Conservation (phyloP, 2,329 filamentous ascomycete species). For the Mycosphaerella arachidis region DNA sequence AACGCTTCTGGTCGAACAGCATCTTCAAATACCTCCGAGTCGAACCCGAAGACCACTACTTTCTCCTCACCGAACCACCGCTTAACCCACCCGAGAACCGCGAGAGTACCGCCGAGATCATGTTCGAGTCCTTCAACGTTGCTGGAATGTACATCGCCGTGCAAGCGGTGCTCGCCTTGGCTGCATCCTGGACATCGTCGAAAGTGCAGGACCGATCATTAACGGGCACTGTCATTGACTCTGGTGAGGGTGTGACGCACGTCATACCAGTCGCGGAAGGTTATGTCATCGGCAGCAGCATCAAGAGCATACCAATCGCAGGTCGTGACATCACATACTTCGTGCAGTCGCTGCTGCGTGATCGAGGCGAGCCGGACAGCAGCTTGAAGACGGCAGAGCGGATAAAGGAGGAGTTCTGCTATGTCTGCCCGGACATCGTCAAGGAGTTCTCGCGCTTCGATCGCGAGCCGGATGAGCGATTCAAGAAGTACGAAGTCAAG, state of each 20-base stretch:
- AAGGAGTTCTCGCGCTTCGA: slow-evolving; percentile 97
- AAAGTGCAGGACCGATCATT: slow-evolving; percentile 95
- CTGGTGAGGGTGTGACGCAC: slow-evolving; percentile 97
- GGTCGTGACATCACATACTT: slow-evolving; percentile 99
- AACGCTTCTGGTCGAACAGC: slow-evolving; percentile 99
- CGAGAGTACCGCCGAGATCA: slow-evolving; percentile 98
- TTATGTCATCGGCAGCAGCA: slow-evolving; percentile 97
- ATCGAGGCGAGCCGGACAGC: slow-evolving; percentile 93
- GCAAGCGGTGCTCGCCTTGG: slow-evolving; percentile 91
- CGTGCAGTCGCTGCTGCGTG: slow-evolving; percentile 90
- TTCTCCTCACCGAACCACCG: slow-evolving; percentile 95
- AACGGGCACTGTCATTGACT: slow-evolving; percentile 97
- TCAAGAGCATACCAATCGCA: slow-evolving; percentile 97
- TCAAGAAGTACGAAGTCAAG: slow-evolving; percentile 82
- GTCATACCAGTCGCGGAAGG: slow-evolving; percentile 98
- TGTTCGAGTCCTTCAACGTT: slow-evolving; percentile 99
- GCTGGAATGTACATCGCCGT: slow-evolving; percentile 98
- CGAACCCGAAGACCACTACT: slow-evolving; percentile 97
- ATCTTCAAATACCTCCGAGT: slow-evolving; percentile 99
- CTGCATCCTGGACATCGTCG: slow-evolving; percentile 96
- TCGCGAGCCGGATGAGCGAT: slow-evolving; percentile 76
- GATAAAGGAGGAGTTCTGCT: slow-evolving; percentile 98
- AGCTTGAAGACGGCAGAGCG: slow-evolving; percentile 95
- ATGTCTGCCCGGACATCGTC: slow-evolving; percentile 96
- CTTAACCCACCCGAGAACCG: slow-evolving; percentile 98